Conservation (phyloP, 139 green algal genomes). For the Nannochloris sp. region DNA sequence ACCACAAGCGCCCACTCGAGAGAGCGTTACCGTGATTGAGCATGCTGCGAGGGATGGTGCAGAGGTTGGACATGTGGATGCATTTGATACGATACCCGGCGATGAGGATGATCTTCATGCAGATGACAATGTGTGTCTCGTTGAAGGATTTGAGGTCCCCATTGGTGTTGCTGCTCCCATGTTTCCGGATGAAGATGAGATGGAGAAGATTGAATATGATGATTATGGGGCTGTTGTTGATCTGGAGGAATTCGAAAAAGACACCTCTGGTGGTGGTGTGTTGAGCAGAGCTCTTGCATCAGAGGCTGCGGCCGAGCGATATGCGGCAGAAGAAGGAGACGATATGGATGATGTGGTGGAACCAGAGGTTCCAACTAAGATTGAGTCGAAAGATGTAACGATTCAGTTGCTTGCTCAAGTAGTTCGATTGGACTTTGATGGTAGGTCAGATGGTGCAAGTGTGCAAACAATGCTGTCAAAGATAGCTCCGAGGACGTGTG, state of each 20-base stretch:
- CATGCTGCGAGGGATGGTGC: too few relatives aligned
- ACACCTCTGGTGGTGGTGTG: conserved; percentile 9
- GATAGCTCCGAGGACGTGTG: conserved; percentile 44
- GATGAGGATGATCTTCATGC: background rate
- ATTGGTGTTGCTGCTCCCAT: conserved; percentile 50
- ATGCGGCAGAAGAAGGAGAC: conserved; percentile 13
- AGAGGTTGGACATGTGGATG: too few relatives aligned
- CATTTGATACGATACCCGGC: background rate
- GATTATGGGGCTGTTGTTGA: conserved; percentile 60
- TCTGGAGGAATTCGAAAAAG: conserved; percentile 41
- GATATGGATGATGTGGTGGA: background rate
- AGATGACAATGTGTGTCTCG: conserved; percentile 24
- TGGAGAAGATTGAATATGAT: conserved; percentile 47
- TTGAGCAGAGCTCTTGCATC: background rate
- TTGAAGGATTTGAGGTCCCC: conserved; percentile 69
- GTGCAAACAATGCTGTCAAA: conserved; percentile 49
- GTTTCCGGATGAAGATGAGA: conserved; percentile 69
- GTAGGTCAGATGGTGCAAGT: conserved; percentile 43
- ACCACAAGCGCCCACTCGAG: too few relatives aligned
- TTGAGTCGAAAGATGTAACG: conserved; percentile 28
- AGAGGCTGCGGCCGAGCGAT: background rate
- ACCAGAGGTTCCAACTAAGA: conserved; percentile 49
- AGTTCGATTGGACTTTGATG: conserved; percentile 51
- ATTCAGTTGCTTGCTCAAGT: conserved; percentile 44
- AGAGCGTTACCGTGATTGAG: too few relatives aligned